A percentile compares a stretch with the other conserved stretches of the same genome.
phyloP scores from a whole-genome alignment of 495 filamentous ascomycete species.

The Penicillium riverlandense region DNA sequence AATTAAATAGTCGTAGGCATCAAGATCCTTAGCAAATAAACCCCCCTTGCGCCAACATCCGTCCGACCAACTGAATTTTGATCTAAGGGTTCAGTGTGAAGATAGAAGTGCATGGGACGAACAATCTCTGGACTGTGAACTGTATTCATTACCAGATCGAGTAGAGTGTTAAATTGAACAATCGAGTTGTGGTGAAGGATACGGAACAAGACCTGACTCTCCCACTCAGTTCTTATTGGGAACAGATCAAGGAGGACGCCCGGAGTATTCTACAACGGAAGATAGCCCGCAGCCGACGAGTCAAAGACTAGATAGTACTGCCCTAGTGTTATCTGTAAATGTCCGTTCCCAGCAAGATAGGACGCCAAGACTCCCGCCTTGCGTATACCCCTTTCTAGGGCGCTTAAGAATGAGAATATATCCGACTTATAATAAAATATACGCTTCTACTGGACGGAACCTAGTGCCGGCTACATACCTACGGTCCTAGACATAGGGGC shows the following conservation, averaged over 20 bases:
- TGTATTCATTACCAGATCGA: conserved; percentile 31
- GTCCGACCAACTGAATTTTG: background rate
- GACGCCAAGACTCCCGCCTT: too few relatives aligned
- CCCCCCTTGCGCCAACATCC: conserved; percentile 7
- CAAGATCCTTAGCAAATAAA: too few relatives aligned
- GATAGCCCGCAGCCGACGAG: conserved; percentile 5
- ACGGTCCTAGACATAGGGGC: too few relatives aligned
- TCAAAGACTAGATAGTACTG: conserved; percentile 13
- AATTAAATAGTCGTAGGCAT: too few relatives aligned
- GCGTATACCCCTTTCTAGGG: too few relatives aligned
- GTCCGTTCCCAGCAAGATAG: too few relatives aligned
- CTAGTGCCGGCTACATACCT: too few relatives aligned
- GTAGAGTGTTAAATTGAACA: conserved; percentile 27
- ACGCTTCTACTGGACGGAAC: too few relatives aligned
- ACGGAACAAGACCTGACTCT: conserved; percentile 22
- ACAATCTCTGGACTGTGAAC: conserved; percentile 18
- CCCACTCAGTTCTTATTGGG: conserved; percentile 20
- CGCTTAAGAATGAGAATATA: too few relatives aligned
- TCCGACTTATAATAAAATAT: too few relatives aligned
- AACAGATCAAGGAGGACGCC: conserved; percentile 7
- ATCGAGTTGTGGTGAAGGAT: conserved; percentile 21
- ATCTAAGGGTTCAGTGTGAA: conserved; percentile 5
- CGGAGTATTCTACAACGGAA: conserved; percentile 5
- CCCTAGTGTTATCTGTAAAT: conserved; percentile 6
- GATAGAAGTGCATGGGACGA: conserved; percentile 30